These are phyloP conservation scores for Pleurotus giganteus DNA, from an alignment of 768 basidiomycete genomes.

Conservation along the genomic window DNA sequence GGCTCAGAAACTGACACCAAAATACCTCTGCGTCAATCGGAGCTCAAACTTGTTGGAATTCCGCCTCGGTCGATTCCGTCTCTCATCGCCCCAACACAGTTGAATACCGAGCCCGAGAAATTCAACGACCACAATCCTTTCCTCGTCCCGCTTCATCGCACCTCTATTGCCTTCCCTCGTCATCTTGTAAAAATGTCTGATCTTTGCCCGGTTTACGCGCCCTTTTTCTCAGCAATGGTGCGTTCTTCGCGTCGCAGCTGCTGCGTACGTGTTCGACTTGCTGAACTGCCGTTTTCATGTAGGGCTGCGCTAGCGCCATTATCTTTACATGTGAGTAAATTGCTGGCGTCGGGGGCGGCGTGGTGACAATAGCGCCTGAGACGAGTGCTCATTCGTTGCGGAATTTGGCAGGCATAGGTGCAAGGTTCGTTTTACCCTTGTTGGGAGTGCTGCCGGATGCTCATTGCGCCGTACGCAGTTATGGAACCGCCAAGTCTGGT, in stretches of 20 bases:
- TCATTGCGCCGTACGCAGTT: conserved; percentile 47
- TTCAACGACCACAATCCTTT: conserved; percentile 13
- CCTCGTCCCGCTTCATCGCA: conserved; percentile 9
- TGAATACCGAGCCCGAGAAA: conserved; percentile 4
- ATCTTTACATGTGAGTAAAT: conserved; percentile 89
- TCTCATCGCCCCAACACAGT: background rate
- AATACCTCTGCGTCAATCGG: too few species aligned
- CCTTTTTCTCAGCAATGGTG: conserved; percentile 98
- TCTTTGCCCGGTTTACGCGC: conserved; percentile 91
- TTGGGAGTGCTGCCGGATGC: conserved; percentile 11
- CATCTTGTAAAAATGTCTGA: conserved; percentile 56
- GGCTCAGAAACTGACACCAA: too few species aligned
- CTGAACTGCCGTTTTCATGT: conserved; percentile 10
- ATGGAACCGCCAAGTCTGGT: conserved; percentile 99
- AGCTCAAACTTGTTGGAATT: background rate
- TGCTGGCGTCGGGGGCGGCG: background rate
- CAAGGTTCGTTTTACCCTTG: conserved; percentile 54
- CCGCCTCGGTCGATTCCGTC: conserved; percentile 1
- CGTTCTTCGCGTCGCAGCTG: conserved; percentile 23
- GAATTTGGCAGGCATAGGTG: conserved; percentile 65
- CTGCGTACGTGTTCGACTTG: conserved; percentile 11
- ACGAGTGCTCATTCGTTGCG: background rate
- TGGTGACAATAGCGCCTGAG: background rate
- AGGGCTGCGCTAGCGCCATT: conserved; percentile 97
- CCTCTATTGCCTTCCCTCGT: conserved; percentile 12